Base-by-base conservation (phyloP, 2,329 filamentous ascomycete species). In the Ophiobolus disseminans region DNA sequence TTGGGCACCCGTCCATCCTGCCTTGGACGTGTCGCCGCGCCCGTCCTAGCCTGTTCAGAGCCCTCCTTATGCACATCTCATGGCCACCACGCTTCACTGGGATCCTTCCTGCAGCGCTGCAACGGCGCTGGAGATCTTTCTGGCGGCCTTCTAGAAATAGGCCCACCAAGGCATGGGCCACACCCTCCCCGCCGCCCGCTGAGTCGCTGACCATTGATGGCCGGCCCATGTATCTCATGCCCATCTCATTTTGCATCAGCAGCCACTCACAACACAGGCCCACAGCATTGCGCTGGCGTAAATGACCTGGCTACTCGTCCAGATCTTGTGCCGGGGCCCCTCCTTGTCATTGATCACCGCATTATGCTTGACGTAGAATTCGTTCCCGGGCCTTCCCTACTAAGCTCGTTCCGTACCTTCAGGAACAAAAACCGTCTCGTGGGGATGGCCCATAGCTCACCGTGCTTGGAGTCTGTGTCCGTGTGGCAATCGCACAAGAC, bases 361-460 rank as follows among this genome's bases (percentile, higher is more conserved):
- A 75, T 75, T 72, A 73, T 75, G 72, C 72, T 73, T 71, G 69
- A 73, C 70, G 64, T 71, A 70, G 70, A 73, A 72, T 70, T 59
- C 62, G 67, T 69, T 65, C 67, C 66, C 62, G 63, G 66, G 61
- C 69, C 72, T 74, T 69, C 70, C 70, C 70, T 69, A 69, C 69
- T 68, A 65, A 74, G 71, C 69, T 68, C 66, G 64, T 63, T 68
- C 64, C 60, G 68, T 70, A 63, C 68, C 59, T 70, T 73, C 70
- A 74, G 73, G 72, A 73, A 75, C 72, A 68, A 66, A 65, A 57
- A 64, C 70, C 70, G 73, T 75, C 69, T 74, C 71, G 72, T 72
- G 67, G 70, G 64, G 63, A 64, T 61, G 65, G 54, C 62, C 65
- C 68, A 70, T 68, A 62, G 63, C 62, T 66, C 64, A 57, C 66